phyloP scores from a whole-genome alignment of 768 basidiomycete genomes.

The Paxillus rubicundulus region DNA sequence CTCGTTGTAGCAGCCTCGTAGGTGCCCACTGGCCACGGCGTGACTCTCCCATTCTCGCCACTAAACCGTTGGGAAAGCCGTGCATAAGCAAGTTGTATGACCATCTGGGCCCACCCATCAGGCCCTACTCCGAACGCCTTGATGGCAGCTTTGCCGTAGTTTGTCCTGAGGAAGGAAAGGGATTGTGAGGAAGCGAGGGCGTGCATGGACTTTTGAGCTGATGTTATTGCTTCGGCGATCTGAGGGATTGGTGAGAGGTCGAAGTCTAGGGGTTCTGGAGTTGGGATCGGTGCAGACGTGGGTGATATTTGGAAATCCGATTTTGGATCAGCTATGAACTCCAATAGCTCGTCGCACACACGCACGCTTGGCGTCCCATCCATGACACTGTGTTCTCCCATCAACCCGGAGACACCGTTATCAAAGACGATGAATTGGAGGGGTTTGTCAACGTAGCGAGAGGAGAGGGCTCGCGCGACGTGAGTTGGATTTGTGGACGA shows the following conservation, averaged over 20 bases:
- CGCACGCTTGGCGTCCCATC: slow-evolving; percentile 82
- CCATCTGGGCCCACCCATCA: slow-evolving; percentile 92
- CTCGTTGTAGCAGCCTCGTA: slow-evolving; percentile 95
- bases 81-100: slow-evolving; percentile 85
- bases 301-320: slow-evolving; percentile 59
- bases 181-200: slow-evolving; percentile 63
- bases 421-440: slow-evolving; percentile 83
- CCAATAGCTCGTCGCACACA: slow-evolving; percentile 67
- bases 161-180: slow-evolving; percentile 59
- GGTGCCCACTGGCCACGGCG: slow-evolving; percentile 65
- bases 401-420: slow-evolving; percentile 76
- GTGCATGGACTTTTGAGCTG: slow-evolving; percentile 52
- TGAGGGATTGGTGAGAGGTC: slow-evolving; percentile 43
- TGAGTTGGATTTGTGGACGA: slow-evolving; percentile 21
- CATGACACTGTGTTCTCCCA: slow-evolving; percentile 94
- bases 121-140: slow-evolving; percentile 88
- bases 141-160: slow-evolving; percentile 83
- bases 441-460: slow-evolving; percentile 91
- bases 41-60: slow-evolving; percentile 16
- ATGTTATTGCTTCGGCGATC: slow-evolving; percentile 45
- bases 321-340: slow-evolving; percentile 51
- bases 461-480: slow-evolving; percentile 52
- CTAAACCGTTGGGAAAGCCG: slow-evolving; percentile 50
- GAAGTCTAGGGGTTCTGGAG: slow-evolving; percentile 61
- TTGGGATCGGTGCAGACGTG: slow-evolving; percentile 12